These are phyloP conservation scores for Tulasnella sp. DNA, from an alignment of 768 basidiomycete species.

Conservation along the genomic window DNA sequence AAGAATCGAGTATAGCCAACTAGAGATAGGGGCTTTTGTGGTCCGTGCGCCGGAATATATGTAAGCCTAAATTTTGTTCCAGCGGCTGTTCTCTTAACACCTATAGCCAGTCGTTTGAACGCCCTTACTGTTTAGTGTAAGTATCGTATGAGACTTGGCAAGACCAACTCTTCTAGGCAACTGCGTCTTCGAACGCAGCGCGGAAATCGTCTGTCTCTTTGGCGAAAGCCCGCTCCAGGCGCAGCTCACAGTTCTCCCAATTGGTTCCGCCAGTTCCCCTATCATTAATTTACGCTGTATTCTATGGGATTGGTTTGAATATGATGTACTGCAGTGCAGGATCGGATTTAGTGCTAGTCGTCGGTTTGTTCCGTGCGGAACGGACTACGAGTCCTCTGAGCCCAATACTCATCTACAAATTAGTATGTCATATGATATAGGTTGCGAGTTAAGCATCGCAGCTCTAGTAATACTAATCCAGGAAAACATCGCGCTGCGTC, in stretches of 20 bases:
- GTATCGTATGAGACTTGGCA: slow-evolving; percentile 12
- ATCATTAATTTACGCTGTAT: neutral
- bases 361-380: too few species aligned
- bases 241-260: neutral
- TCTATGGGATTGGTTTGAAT: neutral
- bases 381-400: too few species aligned
- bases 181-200: slow-evolving; percentile 11
- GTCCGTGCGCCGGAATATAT: neutral
- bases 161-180: neutral
- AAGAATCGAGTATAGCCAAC: too few species aligned
- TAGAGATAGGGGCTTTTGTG: neutral
- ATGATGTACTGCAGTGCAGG: too few species aligned
- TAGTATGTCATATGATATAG: neutral
- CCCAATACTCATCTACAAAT: neutral
- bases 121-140: slow-evolving; percentile 5
- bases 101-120: slow-evolving; percentile 18
- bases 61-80: neutral
- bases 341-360: too few species aligned
- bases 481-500: too few species aligned
- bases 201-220: slow-evolving; percentile 10
- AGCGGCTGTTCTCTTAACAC: neutral
- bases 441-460: neutral
- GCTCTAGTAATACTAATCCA: neutral
- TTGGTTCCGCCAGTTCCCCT: neutral
- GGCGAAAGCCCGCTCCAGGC: slow-evolving; percentile 17